Percentiles rank a stretch among this genome's conserved stretches.
Evolutionary conservation across 306 rosid genomes (phyloP).

Genomic region (Prunus mongolica): DNA sequence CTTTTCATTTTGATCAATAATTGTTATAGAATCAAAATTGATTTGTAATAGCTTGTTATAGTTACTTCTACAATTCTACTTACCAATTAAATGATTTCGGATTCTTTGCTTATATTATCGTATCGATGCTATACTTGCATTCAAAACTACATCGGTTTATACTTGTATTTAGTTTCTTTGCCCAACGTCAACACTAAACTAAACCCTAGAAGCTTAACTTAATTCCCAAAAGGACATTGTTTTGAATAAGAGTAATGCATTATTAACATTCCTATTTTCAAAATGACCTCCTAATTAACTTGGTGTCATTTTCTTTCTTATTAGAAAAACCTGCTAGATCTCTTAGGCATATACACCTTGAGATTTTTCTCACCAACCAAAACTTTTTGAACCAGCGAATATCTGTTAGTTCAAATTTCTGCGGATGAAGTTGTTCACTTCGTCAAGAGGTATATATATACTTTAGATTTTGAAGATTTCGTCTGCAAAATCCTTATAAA

Average conservation of each 20-base stretch:
- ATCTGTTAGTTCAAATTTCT: constrained; percentile 6
- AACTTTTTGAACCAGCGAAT: constrained; percentile 10
- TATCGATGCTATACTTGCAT: too few relatives aligned
- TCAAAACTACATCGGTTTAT: too few relatives aligned
- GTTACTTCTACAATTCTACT: background rate
- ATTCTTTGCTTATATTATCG: too few relatives aligned
- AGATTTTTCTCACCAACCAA: background rate
- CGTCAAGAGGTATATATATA: background rate
- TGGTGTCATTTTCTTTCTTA: background rate
- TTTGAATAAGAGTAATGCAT: background rate
- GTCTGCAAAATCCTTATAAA: background rate
- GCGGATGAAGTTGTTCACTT: background rate
- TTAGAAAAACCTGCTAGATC: background rate
- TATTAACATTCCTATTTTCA: background rate
- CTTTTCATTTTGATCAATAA: too few relatives aligned
- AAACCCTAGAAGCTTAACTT: background rate
- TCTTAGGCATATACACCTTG: background rate
- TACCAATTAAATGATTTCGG: too few relatives aligned
- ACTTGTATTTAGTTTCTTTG: too few relatives aligned
- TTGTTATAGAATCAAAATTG: background rate
- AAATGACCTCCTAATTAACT: background rate
- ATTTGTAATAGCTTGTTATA: background rate
- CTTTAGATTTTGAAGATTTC: constrained; percentile 7
- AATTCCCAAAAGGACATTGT: background rate
- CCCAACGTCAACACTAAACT: background rate